These are phyloP conservation scores for Paramecium sexaurelia DNA, from an alignment of 73 alveolate species.

Conservation along the genomic window DNA sequence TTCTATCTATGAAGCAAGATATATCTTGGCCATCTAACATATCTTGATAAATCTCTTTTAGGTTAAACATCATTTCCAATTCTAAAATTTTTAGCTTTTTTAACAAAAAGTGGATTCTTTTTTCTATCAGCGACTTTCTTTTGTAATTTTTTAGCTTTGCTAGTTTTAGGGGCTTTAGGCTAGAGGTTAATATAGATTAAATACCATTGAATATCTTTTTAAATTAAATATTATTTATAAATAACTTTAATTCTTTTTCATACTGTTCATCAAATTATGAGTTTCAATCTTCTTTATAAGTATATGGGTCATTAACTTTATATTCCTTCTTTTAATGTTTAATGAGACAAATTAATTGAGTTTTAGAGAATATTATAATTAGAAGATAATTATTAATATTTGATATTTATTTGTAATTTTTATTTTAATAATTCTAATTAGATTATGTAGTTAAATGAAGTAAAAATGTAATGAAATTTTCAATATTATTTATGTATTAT, in stretches of 20 bases:
- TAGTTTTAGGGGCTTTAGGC: slow-evolving; percentile 54
- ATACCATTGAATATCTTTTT: slow-evolving; percentile 42
- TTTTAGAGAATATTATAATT: too few relatives aligned
- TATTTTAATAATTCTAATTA: too few relatives aligned
- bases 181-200: not conserved
- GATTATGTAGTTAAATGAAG: too few relatives aligned
- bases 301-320: not conserved
- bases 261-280: not conserved
- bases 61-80: slow-evolving; percentile 98
- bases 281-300: not conserved
- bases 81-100: slow-evolving; percentile 89
- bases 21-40: slow-evolving; percentile 99
- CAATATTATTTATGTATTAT: too few relatives aligned
- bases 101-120: slow-evolving; percentile 83
- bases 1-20: slow-evolving; percentile 96
- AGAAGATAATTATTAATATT: too few relatives aligned
- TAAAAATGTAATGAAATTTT: too few relatives aligned
- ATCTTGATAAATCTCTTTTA: slow-evolving; percentile 79
- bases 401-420: too few relatives aligned
- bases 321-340: not conserved
- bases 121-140: slow-evolving; percentile 59
- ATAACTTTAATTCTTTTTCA: not conserved
- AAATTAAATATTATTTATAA: not conserved
- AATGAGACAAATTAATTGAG: too few relatives aligned
- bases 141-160: slow-evolving; percentile 47